Percentiles rank a stretch among this genome's conserved stretches.
phyloP scores from a whole-genome alignment of 2,329 filamentous ascomycete genomes.

The Diaporthe velutina region DNA sequence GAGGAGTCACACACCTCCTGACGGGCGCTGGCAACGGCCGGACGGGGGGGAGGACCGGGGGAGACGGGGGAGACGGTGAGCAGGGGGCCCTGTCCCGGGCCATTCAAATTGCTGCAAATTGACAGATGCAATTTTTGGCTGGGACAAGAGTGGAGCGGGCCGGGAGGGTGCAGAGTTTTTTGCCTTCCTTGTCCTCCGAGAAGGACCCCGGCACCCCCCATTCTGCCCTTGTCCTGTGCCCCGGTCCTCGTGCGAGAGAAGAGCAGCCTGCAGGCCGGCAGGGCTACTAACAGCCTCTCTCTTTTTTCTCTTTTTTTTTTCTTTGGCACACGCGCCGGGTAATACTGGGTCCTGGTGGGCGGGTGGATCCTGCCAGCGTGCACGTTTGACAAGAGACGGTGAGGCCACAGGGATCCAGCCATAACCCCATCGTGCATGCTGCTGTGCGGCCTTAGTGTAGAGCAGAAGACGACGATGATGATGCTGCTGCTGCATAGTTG shows the following conservation, averaged over 20 bases:
- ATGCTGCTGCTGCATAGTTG: background rate
- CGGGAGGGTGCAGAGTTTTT: slow-evolving; percentile 40
- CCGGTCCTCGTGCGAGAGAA: slow-evolving; percentile 11
- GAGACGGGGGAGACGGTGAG: slow-evolving; percentile 39
- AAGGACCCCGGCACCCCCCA: slow-evolving; percentile 6
- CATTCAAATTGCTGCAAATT: slow-evolving; percentile 36
- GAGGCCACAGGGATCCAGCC: slow-evolving; percentile 32
- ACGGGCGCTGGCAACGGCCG: slow-evolving; percentile 5
- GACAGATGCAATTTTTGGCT: slow-evolving; percentile 30
- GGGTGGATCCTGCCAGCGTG: slow-evolving; percentile 35
- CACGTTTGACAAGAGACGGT: slow-evolving; percentile 38
- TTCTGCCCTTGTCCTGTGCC: background rate
- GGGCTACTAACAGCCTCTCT: slow-evolving; percentile 20
- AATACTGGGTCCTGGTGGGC: slow-evolving; percentile 34
- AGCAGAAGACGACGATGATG: background rate
- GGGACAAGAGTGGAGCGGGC: slow-evolving; percentile 27
- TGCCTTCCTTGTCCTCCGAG: slow-evolving; percentile 31
- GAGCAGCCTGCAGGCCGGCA: background rate
- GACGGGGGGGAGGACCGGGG: too few species aligned
- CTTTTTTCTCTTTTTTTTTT: slow-evolving; percentile 29
- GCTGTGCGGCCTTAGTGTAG: slow-evolving; percentile 33
- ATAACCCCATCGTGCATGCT: slow-evolving; percentile 25
- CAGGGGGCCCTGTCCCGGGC: background rate
- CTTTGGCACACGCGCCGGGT: slow-evolving; percentile 35
- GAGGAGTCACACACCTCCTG: slow-evolving; percentile 30